Evolutionary conservation across 345 rosid genomes (phyloP).

Genomic region (Stellera chamaejasme): DNA sequence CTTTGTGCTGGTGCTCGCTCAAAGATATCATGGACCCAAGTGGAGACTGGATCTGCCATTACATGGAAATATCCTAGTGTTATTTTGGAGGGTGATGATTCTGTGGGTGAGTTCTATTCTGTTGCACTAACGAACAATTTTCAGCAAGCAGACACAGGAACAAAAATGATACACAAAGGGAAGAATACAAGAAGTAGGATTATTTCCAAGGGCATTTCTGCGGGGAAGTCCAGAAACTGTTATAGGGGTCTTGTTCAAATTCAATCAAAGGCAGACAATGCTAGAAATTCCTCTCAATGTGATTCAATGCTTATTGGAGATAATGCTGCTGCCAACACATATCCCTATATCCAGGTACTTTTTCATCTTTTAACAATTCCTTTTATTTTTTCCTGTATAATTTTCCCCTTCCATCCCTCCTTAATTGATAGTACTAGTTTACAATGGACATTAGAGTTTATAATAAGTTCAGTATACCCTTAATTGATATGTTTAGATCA

Average conservation of each 20-base stretch:
- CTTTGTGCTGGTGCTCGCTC: conserved; percentile 73
- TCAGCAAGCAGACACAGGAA: conserved; percentile 90
- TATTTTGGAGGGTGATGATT: conserved; percentile 77
- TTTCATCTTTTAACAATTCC: background rate
- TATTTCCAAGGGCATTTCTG: conserved; percentile 88
- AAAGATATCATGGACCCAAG: conserved; percentile 96
- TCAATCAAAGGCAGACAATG: conserved; percentile 90
- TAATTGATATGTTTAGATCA: conserved; percentile 2
- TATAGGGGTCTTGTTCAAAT: conserved; percentile 95
- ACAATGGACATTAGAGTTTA: background rate
- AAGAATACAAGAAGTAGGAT: conserved; percentile 81
- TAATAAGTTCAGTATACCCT: background rate
- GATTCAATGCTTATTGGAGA: conserved; percentile 98
- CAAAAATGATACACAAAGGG: conserved; percentile 98
- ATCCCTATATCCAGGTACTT: conserved; percentile 91
- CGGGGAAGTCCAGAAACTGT: conserved; percentile 71
- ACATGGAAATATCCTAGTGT: conserved; percentile 98
- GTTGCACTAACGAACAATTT: conserved; percentile 85
- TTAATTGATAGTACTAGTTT: background rate
- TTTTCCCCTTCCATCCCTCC: background rate
- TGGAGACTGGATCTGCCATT: conserved; percentile 94
- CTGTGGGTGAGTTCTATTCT: conserved; percentile 86
- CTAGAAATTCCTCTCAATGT: conserved; percentile 80
- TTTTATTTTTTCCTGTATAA: no score
- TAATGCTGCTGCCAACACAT: conserved; percentile 88